Base-by-base conservation (phyloP, 2,329 filamentous ascomycete genomes). In the Colletotrichum tamarilloi region DNA sequence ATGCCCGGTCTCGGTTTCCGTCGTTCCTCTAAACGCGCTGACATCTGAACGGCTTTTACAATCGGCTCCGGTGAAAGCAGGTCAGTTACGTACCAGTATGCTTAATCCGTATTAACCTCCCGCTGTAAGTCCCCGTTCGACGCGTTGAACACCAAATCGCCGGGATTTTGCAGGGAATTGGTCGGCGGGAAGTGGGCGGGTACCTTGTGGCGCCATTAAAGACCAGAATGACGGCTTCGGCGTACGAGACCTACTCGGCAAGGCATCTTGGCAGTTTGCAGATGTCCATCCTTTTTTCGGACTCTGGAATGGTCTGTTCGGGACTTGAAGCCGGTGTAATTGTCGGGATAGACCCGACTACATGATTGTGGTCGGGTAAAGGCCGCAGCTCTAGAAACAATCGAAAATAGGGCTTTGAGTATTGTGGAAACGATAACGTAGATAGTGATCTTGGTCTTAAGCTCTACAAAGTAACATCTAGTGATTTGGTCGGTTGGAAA, bases 201-300 rank as follows among this genome's bases (percentile, higher is more conserved):
- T 35, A 16, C n/a, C 46, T 49, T 22, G 42, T 69, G 59, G 67
- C 67, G 67, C 56, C 67, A 69, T 69, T 35, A 49, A 35, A n/a
- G 11, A 19, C 24, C 19, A 22, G 22, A 58, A 69, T 69, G 24
- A 52, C 59, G 59, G 59, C 24, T 49, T 14, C 59, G 59, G 59
- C 52, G 26, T 5, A 69, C 3, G 11, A 5, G 22, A 63, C 67
- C 1, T 49, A 69, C 59, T 26, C 35, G 58, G 66, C 9, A 35
- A 68, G 62, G 57, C 35, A 49, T 38, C 32, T n/a, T 32, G 30
- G 46, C 5, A 4, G 57, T 5, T 32, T 2, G 22, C 52, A 55
- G 52, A 55, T 55, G 22, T 14, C 9, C 14, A 24, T 5, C 5
- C 7, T 7, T 7, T 32, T n/a, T n/a, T 4, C 16, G 28, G 11